phyloP scores from a whole-genome alignment of 2,329 filamentous ascomycete genomes.

The Stromatinia cepivora region DNA sequence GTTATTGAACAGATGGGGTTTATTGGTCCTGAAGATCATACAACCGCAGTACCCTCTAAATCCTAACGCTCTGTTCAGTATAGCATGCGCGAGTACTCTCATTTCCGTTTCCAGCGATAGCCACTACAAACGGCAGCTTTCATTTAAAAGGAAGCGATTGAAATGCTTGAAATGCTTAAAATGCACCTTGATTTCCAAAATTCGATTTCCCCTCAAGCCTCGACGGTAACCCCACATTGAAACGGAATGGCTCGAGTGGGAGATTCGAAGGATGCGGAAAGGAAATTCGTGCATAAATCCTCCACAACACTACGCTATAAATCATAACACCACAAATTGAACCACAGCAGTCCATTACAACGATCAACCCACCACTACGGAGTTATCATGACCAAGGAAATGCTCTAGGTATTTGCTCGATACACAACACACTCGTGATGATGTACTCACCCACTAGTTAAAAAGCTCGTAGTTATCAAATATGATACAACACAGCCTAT shows the following conservation, averaged over 20 bases:
- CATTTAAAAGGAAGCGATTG: neutral
- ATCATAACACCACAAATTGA: neutral
- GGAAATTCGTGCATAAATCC: neutral
- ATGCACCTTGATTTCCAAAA: neutral
- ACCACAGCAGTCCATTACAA: neutral
- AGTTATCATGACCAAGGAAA: too few relatives aligned
- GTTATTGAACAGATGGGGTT: neutral
- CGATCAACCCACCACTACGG: neutral
- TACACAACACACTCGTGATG: too few relatives aligned
- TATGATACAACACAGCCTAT: neutral
- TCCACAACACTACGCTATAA: too few relatives aligned
- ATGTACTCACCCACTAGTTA: neutral
- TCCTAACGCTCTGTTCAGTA: neutral
- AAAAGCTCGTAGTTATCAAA: neutral
- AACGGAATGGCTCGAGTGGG: neutral
- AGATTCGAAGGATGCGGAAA: neutral
- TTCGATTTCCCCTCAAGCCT: neutral
- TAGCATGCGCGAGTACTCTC: neutral
- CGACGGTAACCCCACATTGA: neutral
- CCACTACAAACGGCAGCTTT: neutral
- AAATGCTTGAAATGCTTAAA: too few relatives aligned
- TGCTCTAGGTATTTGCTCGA: too few relatives aligned
- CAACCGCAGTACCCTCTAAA: neutral
- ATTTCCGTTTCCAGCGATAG: slow-evolving; percentile 2
- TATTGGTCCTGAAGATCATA: slow-evolving; percentile 5